Percentiles rank a stretch among this genome's conserved stretches.
phyloP scores from a whole-genome alignment of 257 asterid genomes.

The Solanum clarkiae region DNA sequence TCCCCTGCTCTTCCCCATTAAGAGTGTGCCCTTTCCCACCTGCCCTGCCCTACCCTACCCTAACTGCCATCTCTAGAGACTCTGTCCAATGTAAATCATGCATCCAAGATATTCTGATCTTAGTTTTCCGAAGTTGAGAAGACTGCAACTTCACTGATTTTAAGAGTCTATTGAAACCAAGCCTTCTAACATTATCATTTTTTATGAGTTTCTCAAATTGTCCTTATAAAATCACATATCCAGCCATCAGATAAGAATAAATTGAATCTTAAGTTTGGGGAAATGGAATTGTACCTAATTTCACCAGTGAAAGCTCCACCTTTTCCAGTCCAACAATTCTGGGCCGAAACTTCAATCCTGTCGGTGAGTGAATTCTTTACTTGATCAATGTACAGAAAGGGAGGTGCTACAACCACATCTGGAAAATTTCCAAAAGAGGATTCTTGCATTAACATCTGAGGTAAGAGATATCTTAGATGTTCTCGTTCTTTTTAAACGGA shows the following conservation, averaged over 20 bases:
- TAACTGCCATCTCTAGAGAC: no score
- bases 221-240: background rate
- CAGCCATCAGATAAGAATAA: background rate
- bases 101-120: background rate
- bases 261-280: background rate
- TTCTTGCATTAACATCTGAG: background rate
- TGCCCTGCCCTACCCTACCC: no score
- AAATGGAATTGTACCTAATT: constrained; percentile 48
- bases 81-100: background rate
- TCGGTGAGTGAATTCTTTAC: constrained; percentile 61
- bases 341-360: constrained; percentile 79
- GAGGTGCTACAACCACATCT: constrained; percentile 99
- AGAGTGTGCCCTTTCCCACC: no score
- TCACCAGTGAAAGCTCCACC: constrained; percentile 99
- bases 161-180: background rate
- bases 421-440: constrained; percentile 7
- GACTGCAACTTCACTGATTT: background rate
- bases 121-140: background rate
- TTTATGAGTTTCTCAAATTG: background rate
- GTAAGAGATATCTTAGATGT: background rate
- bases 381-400: constrained; percentile 91
- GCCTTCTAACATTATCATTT: background rate
- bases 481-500: background rate
- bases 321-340: constrained; percentile 95
- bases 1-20: no score